Conservation (phyloP, 805 yeast genomes). For the Isabelozyma rhagii region DNA sequence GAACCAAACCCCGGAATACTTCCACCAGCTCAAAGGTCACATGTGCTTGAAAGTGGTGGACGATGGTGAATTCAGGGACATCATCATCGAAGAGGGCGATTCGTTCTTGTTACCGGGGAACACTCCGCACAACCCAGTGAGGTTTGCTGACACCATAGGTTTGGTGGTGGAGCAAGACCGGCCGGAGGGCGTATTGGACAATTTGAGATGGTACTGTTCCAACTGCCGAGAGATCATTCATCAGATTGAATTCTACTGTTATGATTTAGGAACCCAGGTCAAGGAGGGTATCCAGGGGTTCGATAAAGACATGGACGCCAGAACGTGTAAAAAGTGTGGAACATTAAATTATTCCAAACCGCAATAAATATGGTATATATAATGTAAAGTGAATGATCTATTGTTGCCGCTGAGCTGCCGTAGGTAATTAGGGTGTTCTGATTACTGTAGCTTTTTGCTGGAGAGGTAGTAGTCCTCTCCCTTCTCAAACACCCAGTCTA, state of each 20-base stretch:
- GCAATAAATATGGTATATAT: conserved; percentile 9
- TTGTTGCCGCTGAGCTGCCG: too few species aligned
- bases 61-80: conserved; percentile 67
- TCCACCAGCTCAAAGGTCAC: conserved; percentile 79
- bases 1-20: conserved; percentile 93
- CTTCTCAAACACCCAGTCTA: conserved; percentile 59
- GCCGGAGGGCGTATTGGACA: conserved; percentile 55
- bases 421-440: too few species aligned
- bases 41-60: conserved; percentile 81
- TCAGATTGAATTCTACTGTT: conserved; percentile 69
- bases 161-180: conserved; percentile 90
- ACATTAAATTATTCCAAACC: conserved; percentile 69
- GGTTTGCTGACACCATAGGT: conserved; percentile 84
- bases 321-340: conserved; percentile 77
- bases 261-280: conserved; percentile 86
- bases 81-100: conserved; percentile 78
- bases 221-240: conserved; percentile 63
- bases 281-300: conserved; percentile 74
- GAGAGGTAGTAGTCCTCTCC: conserved; percentile 32
- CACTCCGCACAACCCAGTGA: conserved; percentile 85
- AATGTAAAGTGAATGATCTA: too few species aligned
- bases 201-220: conserved; percentile 84
- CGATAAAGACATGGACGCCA: conserved; percentile 56
- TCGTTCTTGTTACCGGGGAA: conserved; percentile 84
- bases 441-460: neutral